Evolutionary conservation across 2,329 filamentous ascomycete species (phyloP).

Genomic region (Xylaria sp.): DNA sequence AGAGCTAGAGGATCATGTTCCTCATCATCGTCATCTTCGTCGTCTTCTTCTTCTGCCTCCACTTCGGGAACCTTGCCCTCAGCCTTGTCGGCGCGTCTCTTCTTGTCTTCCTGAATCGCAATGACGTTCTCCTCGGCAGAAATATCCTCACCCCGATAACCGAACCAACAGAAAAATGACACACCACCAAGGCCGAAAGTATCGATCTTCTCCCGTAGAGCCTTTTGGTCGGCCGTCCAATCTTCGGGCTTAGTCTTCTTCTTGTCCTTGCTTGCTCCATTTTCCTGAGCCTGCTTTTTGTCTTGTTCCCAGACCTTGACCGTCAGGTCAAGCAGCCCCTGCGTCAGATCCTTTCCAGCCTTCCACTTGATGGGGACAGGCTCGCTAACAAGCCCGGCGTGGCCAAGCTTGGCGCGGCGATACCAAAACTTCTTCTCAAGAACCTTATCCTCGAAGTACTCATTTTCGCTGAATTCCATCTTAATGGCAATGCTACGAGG

Average conservation of each 20-base stretch:
- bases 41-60: slow-evolving; percentile 45
- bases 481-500: slow-evolving; percentile 82
- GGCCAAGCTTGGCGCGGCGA: slow-evolving; percentile 74
- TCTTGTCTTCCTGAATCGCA: slow-evolving; percentile 68
- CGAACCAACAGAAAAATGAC: slow-evolving; percentile 93
- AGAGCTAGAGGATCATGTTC: slow-evolving; percentile 70
- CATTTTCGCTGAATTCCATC: slow-evolving; percentile 83
- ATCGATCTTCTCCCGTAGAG: slow-evolving; percentile 66
- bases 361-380: slow-evolving; percentile 91
- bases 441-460: slow-evolving; percentile 79
- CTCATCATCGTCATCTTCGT: slow-evolving; percentile 70
- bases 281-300: slow-evolving; percentile 53
- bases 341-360: slow-evolving; percentile 83
- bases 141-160: slow-evolving; percentile 76
- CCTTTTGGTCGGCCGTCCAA: slow-evolving; percentile 63
- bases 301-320: slow-evolving; percentile 74
- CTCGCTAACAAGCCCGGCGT: slow-evolving; percentile 83
- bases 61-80: slow-evolving; percentile 55
- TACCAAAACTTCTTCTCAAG: slow-evolving; percentile 95
- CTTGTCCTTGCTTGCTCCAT: slow-evolving; percentile 52
- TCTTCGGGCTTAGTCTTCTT: slow-evolving; percentile 65
- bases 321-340: slow-evolving; percentile 79
- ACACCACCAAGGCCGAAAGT: slow-evolving; percentile 69
- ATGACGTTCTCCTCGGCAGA: slow-evolving; percentile 75
- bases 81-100: slow-evolving; percentile 62